Evolutionary conservation across 495 filamentous ascomycete genomes (phyloP), one percentile per base, ranked within the genome.

Genomic region (Cercophora samala): DNA sequence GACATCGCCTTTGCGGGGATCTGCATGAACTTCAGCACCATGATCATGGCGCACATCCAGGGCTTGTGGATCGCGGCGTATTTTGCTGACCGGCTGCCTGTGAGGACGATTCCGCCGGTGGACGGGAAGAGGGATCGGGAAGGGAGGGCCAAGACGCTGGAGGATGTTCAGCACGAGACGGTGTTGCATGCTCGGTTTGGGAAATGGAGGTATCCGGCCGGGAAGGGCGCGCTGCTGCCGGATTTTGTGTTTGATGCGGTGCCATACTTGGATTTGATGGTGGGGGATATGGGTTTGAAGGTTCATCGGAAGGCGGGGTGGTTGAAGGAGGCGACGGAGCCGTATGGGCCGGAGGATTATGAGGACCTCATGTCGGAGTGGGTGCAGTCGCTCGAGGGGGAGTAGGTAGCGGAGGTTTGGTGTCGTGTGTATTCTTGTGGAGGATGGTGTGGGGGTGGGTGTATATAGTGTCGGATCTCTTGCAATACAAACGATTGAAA

Each of bases 191-290:
- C 83, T 21, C 85, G 90, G 13, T 93, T 89, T 70, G 87, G 90
- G 0, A 84, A 84, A 66, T 90, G 87, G 85, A 79, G 91, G 9
- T 90, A 88, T 69, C 88, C 88, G 0, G 82, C 80, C 2, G 90
- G 90, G 2, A 86, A 84, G 64, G 90, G 89, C 0, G 75, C 75
- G 22, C 82, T 85, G 65, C 86, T 86, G 66, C 88, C 89, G 0
- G 90, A 92, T 70, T 86, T 92, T 65, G 87, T 90, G 60, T 93
- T 92, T 71, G 91, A 95, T 74, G 84, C 82, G 1, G 68, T 93
- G 55, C 88, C 91, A n/a, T 96, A 93, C 71, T 73, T 93, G 3
- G 92, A 94, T 76, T 67, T 91, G 68, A 68, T 93, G 76, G 71
- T 92, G 63, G 72, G 76, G 1, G 91, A 94, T 72, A 65, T 95